Base-by-base conservation (phyloP, 129 eudicot species). In the Flaveria robusta region DNA sequence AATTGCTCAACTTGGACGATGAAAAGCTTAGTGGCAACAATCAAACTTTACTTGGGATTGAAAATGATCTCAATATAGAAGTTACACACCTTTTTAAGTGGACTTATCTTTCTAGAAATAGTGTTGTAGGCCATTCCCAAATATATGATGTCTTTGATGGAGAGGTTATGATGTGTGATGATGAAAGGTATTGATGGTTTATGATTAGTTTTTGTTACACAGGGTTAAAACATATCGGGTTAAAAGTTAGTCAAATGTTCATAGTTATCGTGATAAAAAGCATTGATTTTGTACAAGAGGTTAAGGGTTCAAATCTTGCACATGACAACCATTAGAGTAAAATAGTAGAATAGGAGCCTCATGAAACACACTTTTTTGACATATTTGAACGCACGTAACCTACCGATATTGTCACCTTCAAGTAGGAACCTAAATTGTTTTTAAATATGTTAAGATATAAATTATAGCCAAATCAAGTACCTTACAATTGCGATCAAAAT, bases 111-210 rank as follows among this genome's bases (percentile, higher is more conserved):
- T 78, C 82, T 78, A 70, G 66, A 78, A 78, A n/a, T 78, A 45
- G 75, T 68, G 72, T 59, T 71, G 82, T 78, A 70, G 82, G 77
- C 72, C 82, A 78, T 70, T 70, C 3, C 66, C 69, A 70, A 70
- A 46, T 46, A 29, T 76, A 41, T 66, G 66, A 66, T 51, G 80
- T 41, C 4, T 34, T 70, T 46, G 14, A 63, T 66, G 65, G 49
- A 64, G 19, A 60, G 45, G 22, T 47, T 31, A 16, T 66, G 65
- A 16, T 34, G 42, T 49, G 68, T 49, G 65, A 78, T 71, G 76
- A 77, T 77, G 76, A 56, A 67, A 77, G 62, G 37, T 20, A 10
- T 15, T 49, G 15, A 19, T 29, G 14, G 26, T 71, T 78, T 66
- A 31, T 31, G 37, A 31, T 31, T 31, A 31, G 4, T 31, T 31